A percentile compares a stretch with the other conserved stretches of the same genome.
These are phyloP conservation scores for Alternaria tenuissima DNA, from an alignment of 2,329 filamentous ascomycete species.

Conservation along the genomic window DNA sequence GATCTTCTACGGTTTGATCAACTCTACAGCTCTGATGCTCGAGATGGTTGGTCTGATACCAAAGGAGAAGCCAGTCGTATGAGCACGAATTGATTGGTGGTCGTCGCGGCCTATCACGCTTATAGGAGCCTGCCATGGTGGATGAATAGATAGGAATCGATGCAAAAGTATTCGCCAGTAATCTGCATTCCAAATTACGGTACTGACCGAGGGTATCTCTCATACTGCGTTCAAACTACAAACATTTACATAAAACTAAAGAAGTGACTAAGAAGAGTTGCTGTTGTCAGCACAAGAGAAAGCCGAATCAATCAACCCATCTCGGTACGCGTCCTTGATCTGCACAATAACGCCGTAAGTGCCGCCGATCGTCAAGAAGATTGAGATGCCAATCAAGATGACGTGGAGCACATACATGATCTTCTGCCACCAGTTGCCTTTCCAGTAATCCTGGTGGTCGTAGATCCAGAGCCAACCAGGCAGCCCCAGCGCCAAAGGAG, in stretches of 20 bases:
- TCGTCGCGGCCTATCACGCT: no score
- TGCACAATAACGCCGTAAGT: constrained; percentile 61
- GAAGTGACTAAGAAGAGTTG: constrained; percentile 32
- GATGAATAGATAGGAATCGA: background rate
- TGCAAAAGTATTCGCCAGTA: background rate
- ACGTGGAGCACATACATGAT: constrained; percentile 53
- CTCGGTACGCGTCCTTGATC: constrained; percentile 62
- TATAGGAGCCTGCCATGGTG: no score
- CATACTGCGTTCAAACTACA: background rate
- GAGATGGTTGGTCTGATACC: constrained; percentile 35
- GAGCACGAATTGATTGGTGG: background rate
- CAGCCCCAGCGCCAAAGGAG: constrained; percentile 59
- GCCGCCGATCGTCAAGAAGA: constrained; percentile 59
- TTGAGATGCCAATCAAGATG: constrained; percentile 55
- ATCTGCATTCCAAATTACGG: background rate
- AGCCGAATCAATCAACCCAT: constrained; percentile 54
- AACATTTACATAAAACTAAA: background rate
- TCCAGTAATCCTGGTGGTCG: constrained; percentile 56
- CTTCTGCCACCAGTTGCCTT: constrained; percentile 47
- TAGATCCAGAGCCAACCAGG: constrained; percentile 62
- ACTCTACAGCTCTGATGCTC: constrained; percentile 28
- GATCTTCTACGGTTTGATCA: constrained; percentile 44
- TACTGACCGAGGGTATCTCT: background rate
- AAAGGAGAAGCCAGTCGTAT: constrained; percentile 25
- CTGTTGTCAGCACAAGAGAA: constrained; percentile 45